Base-by-base conservation (phyloP, 768 basidiomycete species). In the Phylloporus scabripes region DNA sequence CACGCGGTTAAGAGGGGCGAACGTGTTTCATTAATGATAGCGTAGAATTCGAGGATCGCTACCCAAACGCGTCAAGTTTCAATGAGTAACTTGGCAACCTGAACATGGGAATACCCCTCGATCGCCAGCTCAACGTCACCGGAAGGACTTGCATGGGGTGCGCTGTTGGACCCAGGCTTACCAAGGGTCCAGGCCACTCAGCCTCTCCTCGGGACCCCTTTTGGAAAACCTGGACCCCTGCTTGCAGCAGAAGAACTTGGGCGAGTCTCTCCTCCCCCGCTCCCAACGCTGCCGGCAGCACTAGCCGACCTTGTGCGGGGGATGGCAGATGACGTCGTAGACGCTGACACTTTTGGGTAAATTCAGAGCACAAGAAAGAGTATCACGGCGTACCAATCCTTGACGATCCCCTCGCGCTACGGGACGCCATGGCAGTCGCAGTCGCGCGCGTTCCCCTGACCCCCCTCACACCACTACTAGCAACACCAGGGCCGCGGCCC, bases 401-500 rank as follows among this genome's bases (percentile, higher is more conserved):
- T 24, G 71, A 54, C 57, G 23, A 59, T 72, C 56, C 74, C 70
- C 53, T 70, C 63, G 32, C 74, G 79, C 50, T 80, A 77, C 72
- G 65, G 21, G 65, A 58, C 3, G 65, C 67, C 58, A 60, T 66
- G 10, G 65, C 66, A 11, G 64, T 76, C 72, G 79, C 63, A 11
- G 80, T 85, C 1, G 80, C 83, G 38, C 82, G 74, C 5, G 81
- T 91, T 3, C 85, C 87, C 46, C 85, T 76, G 26, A 87, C 81
- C 7, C 87, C 87, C 58, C 84, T 68, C 3, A 87, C 77, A 14
- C 79, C 78, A 29, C 85, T 84, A 20, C 79, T 72, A 40, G 62
- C 60, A 5, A 64, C 56, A 33, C 65, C 69, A 37, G 69, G 73
- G 48, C 82, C 78, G 31, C 74, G 72, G 74, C 79, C 21, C 68